Conservation (phyloP, 1,284 basidiomycete genomes). For the Hymenochaete sp. region DNA sequence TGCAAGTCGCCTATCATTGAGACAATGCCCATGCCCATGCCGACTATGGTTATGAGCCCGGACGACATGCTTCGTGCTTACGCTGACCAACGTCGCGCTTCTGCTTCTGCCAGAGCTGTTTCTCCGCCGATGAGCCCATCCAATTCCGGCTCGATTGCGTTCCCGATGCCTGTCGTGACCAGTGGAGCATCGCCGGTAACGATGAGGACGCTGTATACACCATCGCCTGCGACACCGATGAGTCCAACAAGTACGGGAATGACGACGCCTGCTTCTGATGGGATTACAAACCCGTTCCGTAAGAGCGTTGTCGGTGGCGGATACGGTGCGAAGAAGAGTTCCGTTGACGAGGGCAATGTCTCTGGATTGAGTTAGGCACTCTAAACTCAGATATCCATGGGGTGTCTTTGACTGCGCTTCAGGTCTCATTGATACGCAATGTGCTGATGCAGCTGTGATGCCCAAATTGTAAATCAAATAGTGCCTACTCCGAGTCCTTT, state of each 20-base stretch:
- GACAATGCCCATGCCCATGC: constrained; percentile 38
- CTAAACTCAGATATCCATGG: too few relatives aligned
- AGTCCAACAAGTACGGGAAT: constrained; percentile 8
- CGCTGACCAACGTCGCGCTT: constrained; percentile 42
- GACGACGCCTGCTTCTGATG: not conserved
- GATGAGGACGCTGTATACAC: constrained; percentile 32
- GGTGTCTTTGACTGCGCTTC: too few relatives aligned
- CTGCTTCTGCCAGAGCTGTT: not conserved
- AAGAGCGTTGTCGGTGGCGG: constrained; percentile 30
- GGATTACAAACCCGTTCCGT: constrained; percentile 22
- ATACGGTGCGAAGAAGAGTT: constrained; percentile 18
- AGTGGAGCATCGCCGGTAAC: constrained; percentile 12
- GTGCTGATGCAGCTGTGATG: constrained; percentile 23
- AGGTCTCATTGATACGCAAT: constrained; percentile 26
- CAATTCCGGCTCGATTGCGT: not conserved
- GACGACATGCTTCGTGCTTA: constrained; percentile 72
- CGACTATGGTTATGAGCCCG: constrained; percentile 40
- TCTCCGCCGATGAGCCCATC: not conserved
- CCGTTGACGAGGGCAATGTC: too few relatives aligned
- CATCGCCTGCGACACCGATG: constrained; percentile 19
- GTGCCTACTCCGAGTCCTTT: constrained; percentile 25
- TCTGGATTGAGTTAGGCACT: too few relatives aligned
- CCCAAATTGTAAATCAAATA: not conserved
- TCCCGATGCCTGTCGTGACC: not conserved
- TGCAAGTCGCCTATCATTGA: constrained; percentile 32